Evolutionary conservation across 192 early-diverging fungal species (phyloP), one percentile per base, ranked within the genome.

Genomic region (Cetraspora pellucida): DNA sequence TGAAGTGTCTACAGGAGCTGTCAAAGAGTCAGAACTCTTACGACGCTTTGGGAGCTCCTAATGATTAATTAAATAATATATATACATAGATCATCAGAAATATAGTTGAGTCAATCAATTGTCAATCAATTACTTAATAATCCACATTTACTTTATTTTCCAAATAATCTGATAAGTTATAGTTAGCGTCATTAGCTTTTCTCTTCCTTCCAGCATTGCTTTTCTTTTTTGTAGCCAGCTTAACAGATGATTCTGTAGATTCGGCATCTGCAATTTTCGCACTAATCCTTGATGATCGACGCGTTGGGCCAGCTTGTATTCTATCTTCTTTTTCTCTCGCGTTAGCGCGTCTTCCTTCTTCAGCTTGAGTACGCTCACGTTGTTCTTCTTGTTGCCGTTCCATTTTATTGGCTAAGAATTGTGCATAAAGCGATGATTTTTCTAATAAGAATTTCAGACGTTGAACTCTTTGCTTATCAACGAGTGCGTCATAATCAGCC

Each of bases 371-470:
- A 47, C 77, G 85, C 54, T 86, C 86, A 13, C 86, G 82, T 49
- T 88, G 87, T 74, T 95, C 90, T 50, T 88, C 81, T 70, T 93
- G 91, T 60, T 93, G 90, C 65, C 82, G 85, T 66, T 95, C 90
- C 64, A 97, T 82, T 80, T 92, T 90, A n/a, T 87, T 78, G 1
- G 89, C 87, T 3, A 97, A 82, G 78, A 95, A 94, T 37, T 85
- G 87, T 49, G 91, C 90, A 80, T 95, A 97, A 0, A 92, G 87
- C 2, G 92, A 87, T 0, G 95, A 94, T 77, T 91, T 92, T 78
- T 93, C 91, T 5, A 97, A 82, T 71, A 96, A 85, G 77, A 92
- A 93, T 71, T 93, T 85, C 13, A 95, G 83, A 25, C 93, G 89
- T 75, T 93, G 88, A 76, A 91, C 84, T 21, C 92, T 84, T 73